These are phyloP conservation scores for Hondaea fermentalgiana DNA, from an alignment of 108 stramenopile species.

Conservation along the genomic window DNA sequence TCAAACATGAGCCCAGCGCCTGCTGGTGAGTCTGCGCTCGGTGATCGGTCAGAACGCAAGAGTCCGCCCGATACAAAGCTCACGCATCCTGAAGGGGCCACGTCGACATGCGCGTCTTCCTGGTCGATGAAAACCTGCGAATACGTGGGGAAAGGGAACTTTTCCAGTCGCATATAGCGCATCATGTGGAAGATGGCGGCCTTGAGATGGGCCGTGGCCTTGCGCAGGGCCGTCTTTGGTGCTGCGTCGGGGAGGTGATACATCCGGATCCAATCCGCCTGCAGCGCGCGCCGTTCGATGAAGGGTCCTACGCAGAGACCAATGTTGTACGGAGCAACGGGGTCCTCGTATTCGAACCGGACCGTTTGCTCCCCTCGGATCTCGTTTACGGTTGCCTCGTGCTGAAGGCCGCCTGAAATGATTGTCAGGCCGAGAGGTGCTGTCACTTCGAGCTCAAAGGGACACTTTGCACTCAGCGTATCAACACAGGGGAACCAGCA, in stretches of 20 bases:
- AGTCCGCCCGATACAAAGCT: background rate
- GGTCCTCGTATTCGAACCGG: background rate
- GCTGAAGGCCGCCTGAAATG: background rate
- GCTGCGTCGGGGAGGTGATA: background rate
- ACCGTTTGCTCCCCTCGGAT: background rate
- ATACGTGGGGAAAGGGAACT: background rate
- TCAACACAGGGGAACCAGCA: conserved; percentile 5
- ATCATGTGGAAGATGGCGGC: background rate
- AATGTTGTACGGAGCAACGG: background rate
- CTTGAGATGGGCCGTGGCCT: background rate
- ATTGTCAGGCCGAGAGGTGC: background rate
- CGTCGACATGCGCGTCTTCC: background rate
- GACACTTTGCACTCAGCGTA: background rate
- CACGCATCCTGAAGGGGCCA: background rate
- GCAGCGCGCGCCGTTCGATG: background rate
- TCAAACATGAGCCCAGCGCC: background rate
- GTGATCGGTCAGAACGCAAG: background rate
- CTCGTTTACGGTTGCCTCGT: background rate
- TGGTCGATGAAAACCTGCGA: background rate
- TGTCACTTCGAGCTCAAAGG: background rate
- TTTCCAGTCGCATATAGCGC: background rate
- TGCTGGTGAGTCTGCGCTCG: background rate
- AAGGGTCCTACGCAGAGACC: conserved; percentile 6
- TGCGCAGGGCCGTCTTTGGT: background rate
- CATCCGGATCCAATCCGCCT: background rate